These are phyloP conservation scores for Coffea eugenioides DNA, from an alignment of 257 asterid genomes.

Conservation along the genomic window DNA sequence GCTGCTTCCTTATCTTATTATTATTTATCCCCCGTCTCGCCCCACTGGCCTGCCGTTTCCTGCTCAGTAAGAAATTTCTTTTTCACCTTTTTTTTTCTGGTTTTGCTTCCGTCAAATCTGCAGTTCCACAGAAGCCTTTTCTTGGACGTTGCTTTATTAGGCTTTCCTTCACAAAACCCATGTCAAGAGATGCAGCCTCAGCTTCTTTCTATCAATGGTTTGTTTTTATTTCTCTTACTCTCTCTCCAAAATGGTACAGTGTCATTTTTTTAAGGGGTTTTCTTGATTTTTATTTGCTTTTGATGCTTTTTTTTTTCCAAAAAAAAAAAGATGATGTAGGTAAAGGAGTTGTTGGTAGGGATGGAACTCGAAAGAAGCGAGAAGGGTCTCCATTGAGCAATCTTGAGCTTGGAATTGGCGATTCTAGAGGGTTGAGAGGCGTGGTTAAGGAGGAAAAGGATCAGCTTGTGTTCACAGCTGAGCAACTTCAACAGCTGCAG, in stretches of 20 bases:
- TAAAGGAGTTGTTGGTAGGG: slow-evolving; percentile 3
- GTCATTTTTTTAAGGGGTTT: background rate
- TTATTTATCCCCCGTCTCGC: background rate
- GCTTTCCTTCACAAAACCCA: slow-evolving; percentile 9
- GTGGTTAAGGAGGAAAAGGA: slow-evolving; percentile 28
- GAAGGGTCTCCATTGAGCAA: slow-evolving; percentile 21
- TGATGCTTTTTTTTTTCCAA: slow-evolving; percentile 7
- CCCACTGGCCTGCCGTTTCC: background rate
- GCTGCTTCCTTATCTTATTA: background rate
- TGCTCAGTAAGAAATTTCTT: background rate
- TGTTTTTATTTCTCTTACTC: background rate
- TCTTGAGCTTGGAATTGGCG: slow-evolving; percentile 43
- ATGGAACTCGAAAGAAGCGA: slow-evolving; percentile 6
- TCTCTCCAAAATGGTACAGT: background rate
- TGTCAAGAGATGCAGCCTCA: slow-evolving; percentile 32
- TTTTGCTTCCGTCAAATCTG: background rate
- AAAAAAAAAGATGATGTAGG: slow-evolving; percentile 15
- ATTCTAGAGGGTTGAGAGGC: slow-evolving; percentile 27
- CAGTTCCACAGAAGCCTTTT: slow-evolving; percentile 6
- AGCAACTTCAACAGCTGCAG: slow-evolving; percentile 40
- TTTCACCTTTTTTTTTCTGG: background rate
- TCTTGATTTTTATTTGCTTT: background rate
- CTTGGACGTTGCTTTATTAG: slow-evolving; percentile 3
- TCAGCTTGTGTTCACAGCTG: slow-evolving; percentile 29
- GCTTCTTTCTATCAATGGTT: slow-evolving; percentile 21